Conservation (phyloP, 1,284 basidiomycete species). For the Volvariella volvacea region DNA sequence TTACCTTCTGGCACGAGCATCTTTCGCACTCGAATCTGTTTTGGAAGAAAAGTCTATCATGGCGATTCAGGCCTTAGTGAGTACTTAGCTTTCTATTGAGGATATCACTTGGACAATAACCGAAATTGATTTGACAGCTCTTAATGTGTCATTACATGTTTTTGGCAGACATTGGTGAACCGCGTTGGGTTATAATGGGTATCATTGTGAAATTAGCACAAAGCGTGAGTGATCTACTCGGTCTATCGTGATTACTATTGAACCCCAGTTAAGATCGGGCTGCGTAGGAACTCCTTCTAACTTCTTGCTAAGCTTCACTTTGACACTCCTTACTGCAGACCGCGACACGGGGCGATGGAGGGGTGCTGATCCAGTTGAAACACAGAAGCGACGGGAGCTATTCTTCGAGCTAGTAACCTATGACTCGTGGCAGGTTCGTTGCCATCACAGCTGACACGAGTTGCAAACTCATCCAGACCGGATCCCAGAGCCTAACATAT, state of each 20-base stretch:
- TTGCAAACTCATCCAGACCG: conserved; percentile 4
- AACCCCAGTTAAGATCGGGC: conserved; percentile 42
- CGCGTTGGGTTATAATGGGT: conserved; percentile 64
- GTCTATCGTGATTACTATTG: conserved; percentile 5
- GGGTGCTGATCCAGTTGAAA: conserved; percentile 49
- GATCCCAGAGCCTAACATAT: conserved; percentile 58
- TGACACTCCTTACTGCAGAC: conserved; percentile 36
- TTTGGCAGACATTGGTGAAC: conserved; percentile 54
- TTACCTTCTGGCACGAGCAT: conserved; percentile 54
- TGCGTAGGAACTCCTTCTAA: conserved; percentile 35
- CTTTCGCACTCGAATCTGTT: conserved; percentile 52
- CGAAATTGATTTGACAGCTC: conserved; percentile 31
- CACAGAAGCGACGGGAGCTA: conserved; percentile 51
- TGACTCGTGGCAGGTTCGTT: conserved; percentile 61
- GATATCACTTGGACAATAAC: conserved; percentile 10
- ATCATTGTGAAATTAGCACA: conserved; percentile 61
- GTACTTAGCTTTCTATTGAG: conserved; percentile 20
- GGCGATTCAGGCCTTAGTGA: conserved; percentile 58
- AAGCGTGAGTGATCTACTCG: conserved; percentile 40
- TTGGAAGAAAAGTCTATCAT: conserved; percentile 56
- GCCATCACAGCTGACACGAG: neutral
- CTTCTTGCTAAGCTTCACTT: conserved; percentile 9
- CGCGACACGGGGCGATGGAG: conserved; percentile 62
- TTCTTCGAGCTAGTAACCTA: conserved; percentile 63
- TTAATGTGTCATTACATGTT: conserved; percentile 71